Conservation (phyloP, 345 rosid species). For the Linum tenue region DNA sequence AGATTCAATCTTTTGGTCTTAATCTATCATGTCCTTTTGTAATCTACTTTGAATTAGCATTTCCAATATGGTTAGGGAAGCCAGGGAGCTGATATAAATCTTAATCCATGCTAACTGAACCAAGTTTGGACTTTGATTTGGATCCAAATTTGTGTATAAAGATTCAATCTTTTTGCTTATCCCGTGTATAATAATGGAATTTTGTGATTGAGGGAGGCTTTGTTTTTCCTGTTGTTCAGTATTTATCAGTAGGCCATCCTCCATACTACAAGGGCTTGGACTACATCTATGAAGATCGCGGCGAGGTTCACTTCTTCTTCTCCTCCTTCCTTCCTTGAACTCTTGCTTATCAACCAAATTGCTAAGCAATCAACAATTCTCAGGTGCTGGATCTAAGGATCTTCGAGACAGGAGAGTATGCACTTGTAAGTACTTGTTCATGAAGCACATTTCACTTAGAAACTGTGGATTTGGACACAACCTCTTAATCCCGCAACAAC, state of each 20-base stretch:
- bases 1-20: too few relatives aligned
- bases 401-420: constrained; percentile 92
- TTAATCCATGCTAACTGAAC: too few relatives aligned
- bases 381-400: constrained; percentile 69
- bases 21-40: too few relatives aligned
- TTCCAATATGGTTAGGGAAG: too few relatives aligned
- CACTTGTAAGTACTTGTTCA: constrained; percentile 54
- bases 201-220: not conserved
- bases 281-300: constrained; percentile 88
- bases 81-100: too few relatives aligned
- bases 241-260: constrained; percentile 91
- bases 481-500: too few relatives aligned
- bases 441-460: not conserved
- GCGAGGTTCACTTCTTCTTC: constrained; percentile 47
- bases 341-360: not conserved
- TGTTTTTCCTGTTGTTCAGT: constrained; percentile 31
- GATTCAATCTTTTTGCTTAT: not conserved
- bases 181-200: not conserved
- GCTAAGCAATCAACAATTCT: not conserved
- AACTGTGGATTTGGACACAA: not conserved
- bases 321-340: not conserved
- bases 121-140: not conserved
- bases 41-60: too few relatives aligned
- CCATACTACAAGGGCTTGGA: constrained; percentile 90
- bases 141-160: not conserved